Conservation (phyloP, 1,284 basidiomycete species). For the Chalciporus sp. region DNA sequence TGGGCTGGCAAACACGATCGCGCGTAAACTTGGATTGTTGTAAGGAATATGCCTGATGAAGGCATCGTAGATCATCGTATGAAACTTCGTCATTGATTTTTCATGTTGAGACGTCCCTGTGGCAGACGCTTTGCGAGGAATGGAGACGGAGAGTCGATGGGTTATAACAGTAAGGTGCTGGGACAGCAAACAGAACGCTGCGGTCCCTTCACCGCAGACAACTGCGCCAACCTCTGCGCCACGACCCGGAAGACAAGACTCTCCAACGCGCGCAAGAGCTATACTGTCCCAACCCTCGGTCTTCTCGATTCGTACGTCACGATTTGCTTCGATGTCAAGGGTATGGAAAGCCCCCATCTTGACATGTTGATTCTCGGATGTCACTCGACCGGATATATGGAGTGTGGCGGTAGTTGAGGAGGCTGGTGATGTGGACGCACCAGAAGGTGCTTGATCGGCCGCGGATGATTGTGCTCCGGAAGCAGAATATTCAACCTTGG, state of each 20-base stretch:
- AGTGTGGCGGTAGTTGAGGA: slow-evolving; percentile 64
- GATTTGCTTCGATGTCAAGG: slow-evolving; percentile 89
- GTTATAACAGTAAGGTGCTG: slow-evolving; percentile 96
- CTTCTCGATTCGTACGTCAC: slow-evolving; percentile 94
- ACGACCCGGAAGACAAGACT: slow-evolving; percentile 88
- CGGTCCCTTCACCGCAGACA: slow-evolving; percentile 94
- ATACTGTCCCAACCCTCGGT: slow-evolving; percentile 89
- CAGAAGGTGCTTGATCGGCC: slow-evolving; percentile 45
- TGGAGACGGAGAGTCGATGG: slow-evolving; percentile 87
- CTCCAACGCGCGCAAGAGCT: slow-evolving; percentile 80
- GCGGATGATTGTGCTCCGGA: slow-evolving; percentile 53
- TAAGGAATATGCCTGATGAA: slow-evolving; percentile 91
- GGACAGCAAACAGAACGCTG: slow-evolving; percentile 92
- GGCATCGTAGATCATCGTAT: slow-evolving; percentile 83
- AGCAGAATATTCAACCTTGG: slow-evolving; percentile 69
- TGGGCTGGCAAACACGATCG: slow-evolving; percentile 95
- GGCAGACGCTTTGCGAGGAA: slow-evolving; percentile 90
- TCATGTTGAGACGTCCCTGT: slow-evolving; percentile 83
- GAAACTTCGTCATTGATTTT: slow-evolving; percentile 84
- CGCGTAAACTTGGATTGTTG: slow-evolving; percentile 70
- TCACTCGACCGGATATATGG: slow-evolving; percentile 88
- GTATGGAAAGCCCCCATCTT: slow-evolving; percentile 96
- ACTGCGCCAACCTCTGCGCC: slow-evolving; percentile 97
- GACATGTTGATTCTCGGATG: slow-evolving; percentile 90
- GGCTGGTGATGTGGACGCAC: slow-evolving; percentile 41